These are phyloP conservation scores for Exophiala aquamarina DNA, from an alignment of 2,329 filamentous ascomycete genomes.

Conservation along the genomic window DNA sequence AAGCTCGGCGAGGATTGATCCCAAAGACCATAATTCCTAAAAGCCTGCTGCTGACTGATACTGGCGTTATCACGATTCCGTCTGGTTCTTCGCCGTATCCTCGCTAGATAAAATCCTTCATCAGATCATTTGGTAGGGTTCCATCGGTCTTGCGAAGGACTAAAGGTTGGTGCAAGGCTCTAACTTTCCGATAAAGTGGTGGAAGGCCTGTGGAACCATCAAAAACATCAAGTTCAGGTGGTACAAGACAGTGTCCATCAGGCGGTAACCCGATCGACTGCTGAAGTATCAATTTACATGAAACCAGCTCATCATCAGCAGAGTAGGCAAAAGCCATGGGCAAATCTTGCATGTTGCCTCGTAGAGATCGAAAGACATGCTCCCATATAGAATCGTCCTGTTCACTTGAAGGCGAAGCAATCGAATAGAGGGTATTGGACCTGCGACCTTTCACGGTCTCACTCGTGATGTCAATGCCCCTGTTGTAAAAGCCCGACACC, in stretches of 20 bases:
- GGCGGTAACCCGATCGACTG: conserved; percentile 26
- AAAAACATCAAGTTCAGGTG: conserved; percentile 27
- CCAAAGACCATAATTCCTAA: conserved; percentile 22
- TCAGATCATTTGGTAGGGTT: conserved; percentile 11
- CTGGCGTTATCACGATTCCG: conserved; percentile 17
- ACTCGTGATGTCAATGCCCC: conserved; percentile 47
- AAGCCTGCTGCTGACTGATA: conserved; percentile 20
- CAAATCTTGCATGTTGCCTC: conserved; percentile 49
- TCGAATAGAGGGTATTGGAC: conserved; percentile 44
- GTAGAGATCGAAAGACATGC: conserved; percentile 46
- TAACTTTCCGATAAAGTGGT: conserved; percentile 19
- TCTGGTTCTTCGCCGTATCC: conserved; percentile 17
- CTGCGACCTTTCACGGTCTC: conserved; percentile 37
- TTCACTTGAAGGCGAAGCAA: conserved; percentile 44
- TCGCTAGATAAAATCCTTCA: conserved; percentile 20
- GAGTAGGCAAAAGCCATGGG: conserved; percentile 55
- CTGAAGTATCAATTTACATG: conserved; percentile 19
- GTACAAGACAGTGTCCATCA: conserved; percentile 35
- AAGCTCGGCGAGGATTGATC: conserved; percentile 21
- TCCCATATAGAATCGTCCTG: conserved; percentile 52
- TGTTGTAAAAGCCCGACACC: conserved; percentile 50
- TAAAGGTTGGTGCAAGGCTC: conserved; percentile 12
- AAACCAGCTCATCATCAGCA: conserved; percentile 39
- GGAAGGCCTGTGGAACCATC: conserved; percentile 39
- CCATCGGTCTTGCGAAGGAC: conserved; percentile 18